Conservation (phyloP, 768 basidiomycete genomes). For the Xanthoconium purpureum region DNA sequence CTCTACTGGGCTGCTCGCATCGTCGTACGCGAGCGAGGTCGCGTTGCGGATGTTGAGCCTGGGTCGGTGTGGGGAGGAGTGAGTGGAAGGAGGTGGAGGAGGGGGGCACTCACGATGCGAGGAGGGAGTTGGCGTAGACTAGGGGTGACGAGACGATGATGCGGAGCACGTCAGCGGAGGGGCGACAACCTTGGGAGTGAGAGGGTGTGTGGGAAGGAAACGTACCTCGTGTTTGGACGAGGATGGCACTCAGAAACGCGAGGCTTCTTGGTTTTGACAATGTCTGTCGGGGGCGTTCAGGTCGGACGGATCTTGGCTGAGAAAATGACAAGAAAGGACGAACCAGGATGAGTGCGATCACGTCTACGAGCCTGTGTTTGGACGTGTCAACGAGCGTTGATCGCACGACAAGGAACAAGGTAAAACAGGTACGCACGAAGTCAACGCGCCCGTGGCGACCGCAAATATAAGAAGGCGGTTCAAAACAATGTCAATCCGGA, state of each 20-base stretch:
- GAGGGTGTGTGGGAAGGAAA: no score
- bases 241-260: conserved; percentile 18
- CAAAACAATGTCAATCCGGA: conserved; percentile 21
- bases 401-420: background rate
- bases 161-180: no score
- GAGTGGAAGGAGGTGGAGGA: background rate
- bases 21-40: conserved; percentile 12
- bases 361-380: conserved; percentile 20
- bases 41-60: conserved; percentile 29
- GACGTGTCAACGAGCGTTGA: background rate
- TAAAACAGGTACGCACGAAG: conserved; percentile 13
- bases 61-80: background rate
- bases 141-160: background rate
- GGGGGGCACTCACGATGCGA: conserved; percentile 22
- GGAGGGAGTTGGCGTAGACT: conserved; percentile 32
- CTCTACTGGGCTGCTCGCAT: conserved; percentile 1
- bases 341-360: conserved; percentile 26
- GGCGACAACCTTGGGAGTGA: background rate
- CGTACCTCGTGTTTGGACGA: conserved; percentile 28
- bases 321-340: background rate
- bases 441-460: conserved; percentile 27
- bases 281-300: conserved; percentile 5
- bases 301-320: background rate
- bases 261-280: conserved; percentile 17
- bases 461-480: conserved; percentile 23